Percentiles rank a stretch among this genome's conserved stretches.
Conservation (phyloP, 108 stramenopile genomes). For the Discostella stelligeroides region DNA sequence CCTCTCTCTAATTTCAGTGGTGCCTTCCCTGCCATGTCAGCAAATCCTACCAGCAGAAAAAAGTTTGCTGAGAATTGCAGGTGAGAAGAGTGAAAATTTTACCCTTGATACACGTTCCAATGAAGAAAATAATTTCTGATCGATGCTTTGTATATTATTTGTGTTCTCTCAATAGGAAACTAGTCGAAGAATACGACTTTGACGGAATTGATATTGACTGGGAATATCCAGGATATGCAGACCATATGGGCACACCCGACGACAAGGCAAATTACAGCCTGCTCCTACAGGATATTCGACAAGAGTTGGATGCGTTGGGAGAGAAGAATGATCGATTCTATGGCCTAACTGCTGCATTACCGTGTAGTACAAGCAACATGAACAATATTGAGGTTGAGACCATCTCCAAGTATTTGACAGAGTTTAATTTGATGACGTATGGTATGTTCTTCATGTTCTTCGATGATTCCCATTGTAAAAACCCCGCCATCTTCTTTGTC, state of each 20-base stretch:
- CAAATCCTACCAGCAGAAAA: neutral
- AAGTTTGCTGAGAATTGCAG: conserved; percentile 41
- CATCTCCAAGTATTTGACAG: conserved; percentile 14
- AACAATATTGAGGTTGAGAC: conserved; percentile 23
- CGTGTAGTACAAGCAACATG: conserved; percentile 39
- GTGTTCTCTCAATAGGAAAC: too few species aligned
- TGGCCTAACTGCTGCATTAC: conserved; percentile 44
- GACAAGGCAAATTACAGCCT: conserved; percentile 40
- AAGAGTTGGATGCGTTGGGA: conserved; percentile 32
- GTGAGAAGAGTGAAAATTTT: too few species aligned
- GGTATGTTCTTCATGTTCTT: too few species aligned
- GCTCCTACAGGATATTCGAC: conserved; percentile 30
- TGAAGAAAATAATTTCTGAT: too few species aligned
- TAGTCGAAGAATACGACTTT: conserved; percentile 41
- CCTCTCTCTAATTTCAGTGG: conserved; percentile 1
- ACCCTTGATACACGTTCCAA: too few species aligned
- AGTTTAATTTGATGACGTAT: conserved; percentile 52
- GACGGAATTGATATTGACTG: conserved; percentile 49
- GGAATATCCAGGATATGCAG: conserved; percentile 46
- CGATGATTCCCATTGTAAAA: too few species aligned
- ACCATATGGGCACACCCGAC: conserved; percentile 28
- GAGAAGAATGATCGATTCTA: conserved; percentile 25
- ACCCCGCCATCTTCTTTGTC: too few species aligned
- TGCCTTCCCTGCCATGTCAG: conserved; percentile 39
- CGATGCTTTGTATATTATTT: too few species aligned